Conservation (phyloP, 768 basidiomycete genomes). For the Mycena olivaceomarginata region DNA sequence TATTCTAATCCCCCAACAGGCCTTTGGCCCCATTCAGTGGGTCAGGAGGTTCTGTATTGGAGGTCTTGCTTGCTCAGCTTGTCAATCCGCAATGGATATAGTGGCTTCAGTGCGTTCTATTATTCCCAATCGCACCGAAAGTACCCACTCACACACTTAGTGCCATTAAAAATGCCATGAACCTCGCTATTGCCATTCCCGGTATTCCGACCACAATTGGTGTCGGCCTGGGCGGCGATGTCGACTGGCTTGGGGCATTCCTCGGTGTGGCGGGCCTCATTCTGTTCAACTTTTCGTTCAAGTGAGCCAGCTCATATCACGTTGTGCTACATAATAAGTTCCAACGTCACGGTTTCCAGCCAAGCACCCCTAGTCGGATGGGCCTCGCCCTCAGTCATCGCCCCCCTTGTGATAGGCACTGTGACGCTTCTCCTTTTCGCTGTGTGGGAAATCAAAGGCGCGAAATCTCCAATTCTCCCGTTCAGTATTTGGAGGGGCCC, state of each 20-base stretch:
- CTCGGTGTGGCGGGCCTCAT: slow-evolving; percentile 23
- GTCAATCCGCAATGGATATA: too few species aligned
- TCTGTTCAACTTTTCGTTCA: not conserved
- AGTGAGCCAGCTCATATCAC: not conserved
- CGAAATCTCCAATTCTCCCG: slow-evolving; percentile 23
- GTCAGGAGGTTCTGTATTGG: slow-evolving; percentile 9
- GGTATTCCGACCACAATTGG: slow-evolving; percentile 12
- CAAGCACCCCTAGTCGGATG: slow-evolving; percentile 22
- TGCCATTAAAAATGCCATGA: slow-evolving; percentile 29
- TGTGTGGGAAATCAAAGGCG: not conserved
- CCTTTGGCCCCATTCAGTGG: slow-evolving; percentile 28
- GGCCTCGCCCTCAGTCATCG: slow-evolving; percentile 21
- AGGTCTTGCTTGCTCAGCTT: not conserved
- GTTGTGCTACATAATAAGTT: not conserved
- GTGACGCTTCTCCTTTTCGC: slow-evolving; percentile 18
- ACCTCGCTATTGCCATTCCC: slow-evolving; percentile 15
- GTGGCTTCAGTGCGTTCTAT: slow-evolving; percentile 4
- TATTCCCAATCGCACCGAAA: not conserved
- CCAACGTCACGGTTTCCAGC: not conserved
- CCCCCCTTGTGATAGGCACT: slow-evolving; percentile 10
- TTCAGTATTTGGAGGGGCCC: slow-evolving; percentile 26
- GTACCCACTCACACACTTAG: not conserved
- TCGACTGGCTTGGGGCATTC: slow-evolving; percentile 29
- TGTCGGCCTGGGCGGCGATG: slow-evolving; percentile 11
- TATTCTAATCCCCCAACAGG: slow-evolving; percentile 3